These are phyloP conservation scores for Pythium utonaiense DNA, from an alignment of 352 stramenopile genomes.

Conservation along the genomic window DNA sequence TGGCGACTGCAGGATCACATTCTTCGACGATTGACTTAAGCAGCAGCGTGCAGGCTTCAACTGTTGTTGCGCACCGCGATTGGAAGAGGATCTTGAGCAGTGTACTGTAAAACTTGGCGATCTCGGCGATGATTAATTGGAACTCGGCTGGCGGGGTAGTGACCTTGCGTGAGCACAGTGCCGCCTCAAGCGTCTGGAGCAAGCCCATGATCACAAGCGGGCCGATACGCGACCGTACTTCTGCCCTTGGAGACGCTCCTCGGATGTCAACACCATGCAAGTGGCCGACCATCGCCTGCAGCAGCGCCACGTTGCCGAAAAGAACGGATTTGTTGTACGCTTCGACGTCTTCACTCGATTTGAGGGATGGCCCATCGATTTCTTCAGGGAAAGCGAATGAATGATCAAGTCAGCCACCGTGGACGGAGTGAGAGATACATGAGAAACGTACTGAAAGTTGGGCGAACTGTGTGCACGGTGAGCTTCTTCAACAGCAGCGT, in stretches of 20 bases:
- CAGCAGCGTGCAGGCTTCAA: slow-evolving; percentile 88
- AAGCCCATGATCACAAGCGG: slow-evolving; percentile 90
- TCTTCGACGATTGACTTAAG: slow-evolving; percentile 91
- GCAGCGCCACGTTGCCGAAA: slow-evolving; percentile 68
- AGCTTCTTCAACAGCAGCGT: slow-evolving; percentile 65
- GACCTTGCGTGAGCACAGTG: slow-evolving; percentile 84
- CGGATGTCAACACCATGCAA: slow-evolving; percentile 60
- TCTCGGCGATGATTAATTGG: slow-evolving; percentile 48
- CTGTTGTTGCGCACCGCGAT: slow-evolving; percentile 82
- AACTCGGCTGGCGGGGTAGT: slow-evolving; percentile 82
- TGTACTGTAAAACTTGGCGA: slow-evolving; percentile 76
- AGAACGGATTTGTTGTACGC: slow-evolving; percentile 71
- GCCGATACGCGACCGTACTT: slow-evolving; percentile 27
- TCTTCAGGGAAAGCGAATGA: slow-evolving; percentile 21
- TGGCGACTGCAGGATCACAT: slow-evolving; percentile 73
- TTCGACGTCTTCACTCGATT: slow-evolving; percentile 67
- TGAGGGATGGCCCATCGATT: slow-evolving; percentile 45
- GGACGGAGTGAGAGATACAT: background rate
- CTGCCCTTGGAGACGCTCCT: slow-evolving; percentile 17
- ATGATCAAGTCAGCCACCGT: background rate
- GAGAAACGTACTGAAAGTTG: slow-evolving; percentile 45
- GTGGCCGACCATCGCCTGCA: slow-evolving; percentile 56
- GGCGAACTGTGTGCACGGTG: slow-evolving; percentile 41
- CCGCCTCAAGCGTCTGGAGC: slow-evolving; percentile 88
- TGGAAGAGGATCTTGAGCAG: slow-evolving; percentile 88